phyloP scores from a whole-genome alignment of 805 yeast species.

The Candida montana region DNA sequence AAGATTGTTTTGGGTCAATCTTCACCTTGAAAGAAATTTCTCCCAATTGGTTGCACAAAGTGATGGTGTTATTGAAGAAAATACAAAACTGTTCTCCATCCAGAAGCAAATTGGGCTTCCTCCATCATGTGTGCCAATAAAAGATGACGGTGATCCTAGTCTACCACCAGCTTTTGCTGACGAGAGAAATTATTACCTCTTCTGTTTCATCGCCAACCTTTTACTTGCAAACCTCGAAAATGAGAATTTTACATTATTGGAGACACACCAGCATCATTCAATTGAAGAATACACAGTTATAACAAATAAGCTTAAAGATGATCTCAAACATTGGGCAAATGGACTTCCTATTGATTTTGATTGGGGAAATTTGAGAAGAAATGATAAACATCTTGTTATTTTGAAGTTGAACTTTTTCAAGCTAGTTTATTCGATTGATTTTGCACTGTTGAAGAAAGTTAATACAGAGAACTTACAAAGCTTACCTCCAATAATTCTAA shows the following conservation, averaged over 20 bases:
- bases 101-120: slow-evolving; percentile 1
- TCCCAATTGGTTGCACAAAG: not conserved
- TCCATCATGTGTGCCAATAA: not conserved
- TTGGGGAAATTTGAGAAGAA: not conserved
- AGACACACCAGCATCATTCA: not conserved
- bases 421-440: not conserved
- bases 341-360: not conserved
- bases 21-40: slow-evolving; percentile 1
- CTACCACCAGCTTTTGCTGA: not conserved
- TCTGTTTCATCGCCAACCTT: slow-evolving; percentile 5
- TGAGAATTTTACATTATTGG: not conserved
- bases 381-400: not conserved
- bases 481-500: not conserved
- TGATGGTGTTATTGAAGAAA: not conserved
- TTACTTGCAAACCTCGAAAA: not conserved
- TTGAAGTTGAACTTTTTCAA: not conserved
- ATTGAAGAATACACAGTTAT: not conserved
- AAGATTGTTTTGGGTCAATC: slow-evolving; percentile 2
- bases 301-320: not conserved
- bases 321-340: not conserved
- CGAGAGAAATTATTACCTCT: slow-evolving; percentile 2
- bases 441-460: not conserved
- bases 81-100: not conserved
- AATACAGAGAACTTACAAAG: not conserved
- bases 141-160: not conserved